phyloP scores from a whole-genome alignment of 2,329 filamentous ascomycete species.

The Tothia fuscella region DNA sequence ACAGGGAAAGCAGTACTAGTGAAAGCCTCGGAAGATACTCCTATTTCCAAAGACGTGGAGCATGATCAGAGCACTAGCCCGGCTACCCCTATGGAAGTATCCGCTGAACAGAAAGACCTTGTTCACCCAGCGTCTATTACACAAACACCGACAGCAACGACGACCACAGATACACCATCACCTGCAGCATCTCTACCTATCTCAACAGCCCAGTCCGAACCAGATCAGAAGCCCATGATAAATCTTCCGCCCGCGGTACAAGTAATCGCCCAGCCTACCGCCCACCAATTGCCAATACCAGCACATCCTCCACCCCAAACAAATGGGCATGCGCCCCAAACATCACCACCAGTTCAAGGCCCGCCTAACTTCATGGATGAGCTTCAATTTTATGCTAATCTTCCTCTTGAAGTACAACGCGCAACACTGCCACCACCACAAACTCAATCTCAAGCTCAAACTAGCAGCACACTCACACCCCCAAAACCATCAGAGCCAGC shows the following conservation, averaged over 20 bases:
- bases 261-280: not conserved
- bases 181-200: not conserved
- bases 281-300: not conserved
- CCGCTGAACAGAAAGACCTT: no score
- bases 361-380: not conserved
- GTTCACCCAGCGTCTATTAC: not conserved
- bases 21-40: not conserved
- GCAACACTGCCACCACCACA: not conserved
- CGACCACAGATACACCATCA: constrained; percentile 10
- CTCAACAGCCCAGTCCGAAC: not conserved
- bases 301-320: not conserved
- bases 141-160: constrained; percentile 3
- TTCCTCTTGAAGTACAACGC: constrained; percentile 2
- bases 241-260: not conserved
- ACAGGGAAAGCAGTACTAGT: constrained; percentile 39
- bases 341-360: constrained; percentile 27
- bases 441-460: constrained; percentile 3
- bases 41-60: not conserved
- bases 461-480: constrained; percentile 1
- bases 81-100: no score
- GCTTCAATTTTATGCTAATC: not conserved
- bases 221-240: not conserved
- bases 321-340: constrained; percentile 26
- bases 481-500: not conserved
- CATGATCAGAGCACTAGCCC: no score